A percentile compares a stretch with the other conserved stretches of the same genome.
phyloP scores from a whole-genome alignment of 768 basidiomycete genomes.

The Boletus barrowsii region DNA sequence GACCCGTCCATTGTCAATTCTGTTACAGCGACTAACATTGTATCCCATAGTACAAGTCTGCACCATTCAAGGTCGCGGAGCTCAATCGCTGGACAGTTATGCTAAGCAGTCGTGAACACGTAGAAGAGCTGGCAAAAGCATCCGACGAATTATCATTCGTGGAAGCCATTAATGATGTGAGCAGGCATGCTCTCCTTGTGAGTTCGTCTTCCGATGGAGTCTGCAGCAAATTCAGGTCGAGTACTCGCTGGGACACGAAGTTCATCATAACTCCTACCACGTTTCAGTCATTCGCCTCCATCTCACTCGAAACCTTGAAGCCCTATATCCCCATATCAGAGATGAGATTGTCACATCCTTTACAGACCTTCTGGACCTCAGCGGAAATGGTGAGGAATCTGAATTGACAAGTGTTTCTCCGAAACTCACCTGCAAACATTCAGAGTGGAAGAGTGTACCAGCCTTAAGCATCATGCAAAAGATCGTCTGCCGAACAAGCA shows the following conservation, averaged over 20 bases:
- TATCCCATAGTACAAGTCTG: constrained; percentile 1
- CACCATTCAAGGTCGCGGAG: constrained; percentile 32
- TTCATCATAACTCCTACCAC: constrained; percentile 33
- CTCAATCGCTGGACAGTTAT: constrained; percentile 40
- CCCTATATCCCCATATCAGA: constrained; percentile 38
- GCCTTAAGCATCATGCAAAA: background rate
- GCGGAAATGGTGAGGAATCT: background rate
- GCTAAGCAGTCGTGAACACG: constrained; percentile 20
- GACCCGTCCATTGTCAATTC: too few relatives aligned
- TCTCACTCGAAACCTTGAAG: constrained; percentile 36
- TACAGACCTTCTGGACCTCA: constrained; percentile 33
- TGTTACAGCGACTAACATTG: background rate
- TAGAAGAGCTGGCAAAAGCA: constrained; percentile 5
- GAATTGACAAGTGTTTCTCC: background rate
- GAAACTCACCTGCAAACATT: background rate
- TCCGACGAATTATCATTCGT: constrained; percentile 3
- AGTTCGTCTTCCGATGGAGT: background rate
- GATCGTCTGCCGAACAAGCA: background rate
- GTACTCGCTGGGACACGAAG: constrained; percentile 37
- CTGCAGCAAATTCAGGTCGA: constrained; percentile 34
- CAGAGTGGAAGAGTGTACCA: background rate
- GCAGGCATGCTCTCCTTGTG: background rate
- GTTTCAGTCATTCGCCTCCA: constrained; percentile 20
- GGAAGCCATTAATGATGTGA: constrained; percentile 33
- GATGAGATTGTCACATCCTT: constrained; percentile 45